A percentile compares a stretch with the other conserved stretches of the same genome.
Conservation (phyloP, 257 asterid species). For the Fraxinus cuspidata region DNA sequence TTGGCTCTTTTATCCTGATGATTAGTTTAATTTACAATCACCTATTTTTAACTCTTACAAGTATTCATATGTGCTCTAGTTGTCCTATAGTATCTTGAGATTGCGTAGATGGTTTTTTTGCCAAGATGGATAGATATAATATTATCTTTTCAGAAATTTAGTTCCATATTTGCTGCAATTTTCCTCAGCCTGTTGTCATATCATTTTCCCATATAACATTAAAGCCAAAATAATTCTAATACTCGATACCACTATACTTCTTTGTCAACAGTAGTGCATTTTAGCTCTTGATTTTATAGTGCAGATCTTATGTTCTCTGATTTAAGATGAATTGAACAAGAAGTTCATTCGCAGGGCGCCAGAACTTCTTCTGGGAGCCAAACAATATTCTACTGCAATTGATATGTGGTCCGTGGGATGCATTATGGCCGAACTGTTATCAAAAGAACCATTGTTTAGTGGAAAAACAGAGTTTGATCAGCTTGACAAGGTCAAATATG, state of each 20-base stretch:
- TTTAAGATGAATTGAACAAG: constrained; percentile 12
- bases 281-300: constrained; percentile 5
- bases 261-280: background rate
- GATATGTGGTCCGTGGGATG: constrained; percentile 99
- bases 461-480: constrained; percentile 81
- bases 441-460: constrained; percentile 67
- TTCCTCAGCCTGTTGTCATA: background rate
- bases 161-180: background rate
- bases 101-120: background rate
- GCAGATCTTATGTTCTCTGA: background rate
- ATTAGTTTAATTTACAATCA: background rate
- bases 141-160: background rate
- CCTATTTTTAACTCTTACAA: background rate
- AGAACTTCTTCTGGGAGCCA: constrained; percentile 83
- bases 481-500: constrained; percentile 68
- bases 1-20: background rate
- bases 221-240: background rate
- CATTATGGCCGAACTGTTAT: constrained; percentile 80
- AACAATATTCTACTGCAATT: constrained; percentile 78
- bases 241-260: background rate
- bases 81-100: background rate
- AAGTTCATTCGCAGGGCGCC: constrained; percentile 66
- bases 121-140: background rate
- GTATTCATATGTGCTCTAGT: background rate
- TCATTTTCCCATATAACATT: background rate